These are phyloP conservation scores for Boletus sp. DNA, from an alignment of 768 basidiomycete genomes.

Conservation along the genomic window DNA sequence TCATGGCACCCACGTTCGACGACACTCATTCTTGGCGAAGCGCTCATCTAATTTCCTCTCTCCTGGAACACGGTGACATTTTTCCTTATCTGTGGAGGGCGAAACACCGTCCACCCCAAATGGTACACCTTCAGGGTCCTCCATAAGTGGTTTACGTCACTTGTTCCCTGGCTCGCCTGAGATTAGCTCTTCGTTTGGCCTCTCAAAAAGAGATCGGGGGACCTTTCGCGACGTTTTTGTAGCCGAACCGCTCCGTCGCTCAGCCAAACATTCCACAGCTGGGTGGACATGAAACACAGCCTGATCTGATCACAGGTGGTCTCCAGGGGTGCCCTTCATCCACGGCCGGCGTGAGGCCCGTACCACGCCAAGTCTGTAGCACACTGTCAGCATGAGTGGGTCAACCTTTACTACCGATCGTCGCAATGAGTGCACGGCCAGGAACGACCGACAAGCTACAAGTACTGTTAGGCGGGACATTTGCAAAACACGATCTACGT, in stretches of 20 bases:
- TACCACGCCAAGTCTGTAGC: neutral
- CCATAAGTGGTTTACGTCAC: conserved; percentile 8
- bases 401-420: neutral
- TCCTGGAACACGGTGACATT: neutral
- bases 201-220: conserved; percentile 9
- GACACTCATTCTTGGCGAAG: neutral
- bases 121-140: neutral
- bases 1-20: neutral
- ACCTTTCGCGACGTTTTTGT: neutral
- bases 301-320: conserved; percentile 6
- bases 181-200: no score
- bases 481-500: neutral
- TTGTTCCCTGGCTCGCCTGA: conserved; percentile 7
- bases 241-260: neutral
- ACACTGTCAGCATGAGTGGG: neutral
- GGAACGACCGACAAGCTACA: neutral
- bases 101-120: neutral
- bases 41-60: neutral
- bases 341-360: neutral
- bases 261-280: neutral
- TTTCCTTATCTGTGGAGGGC: neutral
- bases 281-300: conserved; percentile 3
- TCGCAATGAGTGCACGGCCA: neutral
- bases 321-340: conserved; percentile 2
- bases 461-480: neutral